A percentile compares a stretch with the other conserved stretches of the same genome.
Conservation (phyloP, 2,329 filamentous ascomycete species). For the Botryosphaeria agaves region DNA sequence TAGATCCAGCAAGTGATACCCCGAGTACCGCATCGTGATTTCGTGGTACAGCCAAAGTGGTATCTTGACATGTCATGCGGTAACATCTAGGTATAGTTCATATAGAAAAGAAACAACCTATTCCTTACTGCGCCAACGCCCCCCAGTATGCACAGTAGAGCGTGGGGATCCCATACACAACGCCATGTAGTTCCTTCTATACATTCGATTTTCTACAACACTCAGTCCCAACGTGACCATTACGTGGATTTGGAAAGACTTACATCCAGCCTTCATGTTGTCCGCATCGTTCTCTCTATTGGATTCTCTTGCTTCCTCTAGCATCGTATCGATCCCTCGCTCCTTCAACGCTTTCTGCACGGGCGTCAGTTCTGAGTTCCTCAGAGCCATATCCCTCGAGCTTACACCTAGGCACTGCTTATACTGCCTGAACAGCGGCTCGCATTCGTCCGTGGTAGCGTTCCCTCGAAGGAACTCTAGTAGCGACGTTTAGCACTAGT, state of each 20-base stretch:
- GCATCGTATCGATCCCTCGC: constrained; percentile 79
- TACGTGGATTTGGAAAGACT: constrained; percentile 2
- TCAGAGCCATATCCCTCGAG: constrained; percentile 4
- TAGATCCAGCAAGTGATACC: too few relatives aligned
- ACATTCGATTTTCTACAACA: too few relatives aligned
- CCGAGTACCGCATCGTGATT: too few relatives aligned
- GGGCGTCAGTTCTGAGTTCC: constrained; percentile 6
- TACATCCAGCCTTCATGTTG: constrained; percentile 36
- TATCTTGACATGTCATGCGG: too few relatives aligned
- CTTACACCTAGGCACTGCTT: constrained; percentile 68
- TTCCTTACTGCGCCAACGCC: too few relatives aligned
- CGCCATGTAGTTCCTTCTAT: too few relatives aligned
- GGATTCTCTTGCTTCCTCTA: constrained; percentile 79
- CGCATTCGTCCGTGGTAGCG: constrained; percentile 73
- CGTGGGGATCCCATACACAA: too few relatives aligned
- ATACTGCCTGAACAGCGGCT: constrained; percentile 73
- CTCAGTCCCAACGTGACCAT: too few relatives aligned
- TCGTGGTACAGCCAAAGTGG: too few relatives aligned
- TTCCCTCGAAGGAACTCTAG: constrained; percentile 74
- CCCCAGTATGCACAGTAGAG: too few relatives aligned
- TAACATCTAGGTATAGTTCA: too few relatives aligned
- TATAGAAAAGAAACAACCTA: too few relatives aligned
- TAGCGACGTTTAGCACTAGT: constrained; percentile 1
- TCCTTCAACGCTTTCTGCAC: constrained; percentile 66
- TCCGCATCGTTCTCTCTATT: constrained; percentile 73